A percentile compares a stretch with the other conserved stretches of the same genome.
Evolutionary conservation across 2,329 filamentous ascomycete genomes (phyloP).

Genomic region (Scedosporium dehoogii): DNA sequence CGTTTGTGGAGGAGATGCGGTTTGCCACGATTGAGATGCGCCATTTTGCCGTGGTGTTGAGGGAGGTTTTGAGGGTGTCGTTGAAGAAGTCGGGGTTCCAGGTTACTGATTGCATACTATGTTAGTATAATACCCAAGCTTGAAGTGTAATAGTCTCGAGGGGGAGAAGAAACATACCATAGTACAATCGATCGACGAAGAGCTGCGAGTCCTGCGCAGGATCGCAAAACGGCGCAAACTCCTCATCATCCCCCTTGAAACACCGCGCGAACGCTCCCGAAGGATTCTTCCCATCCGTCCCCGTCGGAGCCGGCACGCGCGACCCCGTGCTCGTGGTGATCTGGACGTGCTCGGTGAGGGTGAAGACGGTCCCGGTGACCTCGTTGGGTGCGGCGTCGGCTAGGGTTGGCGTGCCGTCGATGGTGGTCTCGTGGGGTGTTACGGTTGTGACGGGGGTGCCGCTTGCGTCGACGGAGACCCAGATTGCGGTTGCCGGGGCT

Average conservation of each 20-base stretch:
- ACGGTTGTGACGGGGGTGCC: constrained; percentile 34
- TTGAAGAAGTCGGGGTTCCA: constrained; percentile 45
- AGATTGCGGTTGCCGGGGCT: constrained; percentile 30
- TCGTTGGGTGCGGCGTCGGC: constrained; percentile 32
- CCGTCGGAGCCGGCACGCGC: constrained; percentile 33
- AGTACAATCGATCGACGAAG: constrained; percentile 37
- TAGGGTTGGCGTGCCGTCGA: constrained; percentile 31
- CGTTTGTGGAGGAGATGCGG: constrained; percentile 31
- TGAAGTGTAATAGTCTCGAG: too few species aligned
- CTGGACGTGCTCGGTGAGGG: constrained; percentile 23
- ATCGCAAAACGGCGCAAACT: constrained; percentile 40
- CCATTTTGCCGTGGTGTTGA: constrained; percentile 19
- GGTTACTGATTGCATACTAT: constrained; percentile 29
- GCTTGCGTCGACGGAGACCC: constrained; percentile 41
- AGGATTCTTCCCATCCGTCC: constrained; percentile 19
- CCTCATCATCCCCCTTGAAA: constrained; percentile 33
- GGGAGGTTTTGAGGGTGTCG: constrained; percentile 23
- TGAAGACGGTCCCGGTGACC: constrained; percentile 33
- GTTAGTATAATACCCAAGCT: too few species aligned
- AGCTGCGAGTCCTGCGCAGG: constrained; percentile 34
- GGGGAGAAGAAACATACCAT: constrained; percentile 27
- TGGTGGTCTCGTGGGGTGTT: constrained; percentile 37
- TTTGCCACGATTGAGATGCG: constrained; percentile 19
- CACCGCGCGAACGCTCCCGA: constrained; percentile 41
- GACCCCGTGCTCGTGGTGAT: constrained; percentile 30